Conservation (phyloP, 2,329 filamentous ascomycete species). For the Colletotrichum eremochloae region DNA sequence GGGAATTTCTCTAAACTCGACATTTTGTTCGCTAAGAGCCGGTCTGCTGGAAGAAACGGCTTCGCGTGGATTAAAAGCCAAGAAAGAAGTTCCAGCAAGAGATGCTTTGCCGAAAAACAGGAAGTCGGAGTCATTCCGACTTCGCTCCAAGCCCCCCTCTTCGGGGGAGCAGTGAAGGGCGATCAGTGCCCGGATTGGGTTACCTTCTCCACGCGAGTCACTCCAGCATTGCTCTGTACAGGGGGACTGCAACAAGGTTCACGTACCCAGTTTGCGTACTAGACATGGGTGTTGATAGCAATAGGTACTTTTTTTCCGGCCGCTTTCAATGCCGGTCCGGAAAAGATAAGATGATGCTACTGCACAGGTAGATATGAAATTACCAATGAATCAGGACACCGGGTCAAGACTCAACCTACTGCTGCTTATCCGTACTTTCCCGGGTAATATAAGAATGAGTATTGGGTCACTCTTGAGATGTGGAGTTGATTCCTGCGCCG, state of each 20-base stretch:
- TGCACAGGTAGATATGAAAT: not conserved
- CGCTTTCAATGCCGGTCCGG: constrained; percentile 27
- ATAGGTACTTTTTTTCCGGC: constrained; percentile 25
- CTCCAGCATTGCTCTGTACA: constrained; percentile 5
- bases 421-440: not conserved
- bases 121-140: constrained; percentile 29
- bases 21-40: not conserved
- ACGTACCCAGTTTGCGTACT: not conserved
- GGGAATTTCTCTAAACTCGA: not conserved
- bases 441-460: not conserved
- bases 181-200: constrained; percentile 22
- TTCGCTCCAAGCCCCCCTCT: constrained; percentile 25
- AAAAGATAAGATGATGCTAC: constrained; percentile 22
- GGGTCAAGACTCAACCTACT: not conserved
- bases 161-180: constrained; percentile 11
- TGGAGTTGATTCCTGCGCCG: too few species aligned
- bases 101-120: constrained; percentile 14
- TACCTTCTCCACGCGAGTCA: constrained; percentile 21
- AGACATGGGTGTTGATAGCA: constrained; percentile 35
- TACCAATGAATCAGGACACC: not conserved
- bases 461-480: not conserved
- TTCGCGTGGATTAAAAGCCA: not conserved
- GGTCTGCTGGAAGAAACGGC: not conserved
- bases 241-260: constrained; percentile 14
- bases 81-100: not conserved